phyloP scores from a whole-genome alignment of 345 rosid species.

The Cardiospermum halicacabum region DNA sequence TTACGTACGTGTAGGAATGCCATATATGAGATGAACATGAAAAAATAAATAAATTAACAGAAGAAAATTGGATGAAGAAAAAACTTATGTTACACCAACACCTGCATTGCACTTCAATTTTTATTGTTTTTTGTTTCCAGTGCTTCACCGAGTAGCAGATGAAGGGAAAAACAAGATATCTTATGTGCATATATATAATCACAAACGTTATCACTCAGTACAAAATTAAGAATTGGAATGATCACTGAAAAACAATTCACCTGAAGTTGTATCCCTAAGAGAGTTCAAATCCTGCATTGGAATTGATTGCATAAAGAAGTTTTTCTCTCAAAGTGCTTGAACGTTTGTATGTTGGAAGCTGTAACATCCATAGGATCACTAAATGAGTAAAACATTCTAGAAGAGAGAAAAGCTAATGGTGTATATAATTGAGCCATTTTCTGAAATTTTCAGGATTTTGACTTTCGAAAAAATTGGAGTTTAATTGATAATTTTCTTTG shows the following conservation, averaged over 20 bases:
- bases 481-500: too few relatives aligned
- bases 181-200: neutral
- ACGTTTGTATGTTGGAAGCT: conserved; percentile 95
- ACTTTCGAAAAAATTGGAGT: too few relatives aligned
- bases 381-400: conserved; percentile 1
- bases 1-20: too few relatives aligned
- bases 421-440: too few relatives aligned
- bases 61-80: too few relatives aligned
- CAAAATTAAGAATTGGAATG: conserved; percentile 1
- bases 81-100: too few relatives aligned
- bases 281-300: conserved; percentile 97
- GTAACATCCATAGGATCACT: conserved; percentile 32
- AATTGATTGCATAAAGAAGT: conserved; percentile 88
- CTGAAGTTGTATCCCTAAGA: conserved; percentile 46
- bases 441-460: too few relatives aligned
- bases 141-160: neutral
- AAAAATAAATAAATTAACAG: too few relatives aligned
- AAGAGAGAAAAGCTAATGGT: neutral
- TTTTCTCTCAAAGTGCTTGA: conserved; percentile 86
- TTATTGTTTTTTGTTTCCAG: too few relatives aligned
- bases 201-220: neutral
- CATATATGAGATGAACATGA: too few relatives aligned
- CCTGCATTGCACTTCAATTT: too few relatives aligned
- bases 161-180: neutral
- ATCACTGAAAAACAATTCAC: conserved; percentile 18